Percentiles rank a stretch among this genome's conserved stretches.
Evolutionary conservation across 371 early-diverging fungal genomes (phyloP).

Genomic region (Mortierella sp.): DNA sequence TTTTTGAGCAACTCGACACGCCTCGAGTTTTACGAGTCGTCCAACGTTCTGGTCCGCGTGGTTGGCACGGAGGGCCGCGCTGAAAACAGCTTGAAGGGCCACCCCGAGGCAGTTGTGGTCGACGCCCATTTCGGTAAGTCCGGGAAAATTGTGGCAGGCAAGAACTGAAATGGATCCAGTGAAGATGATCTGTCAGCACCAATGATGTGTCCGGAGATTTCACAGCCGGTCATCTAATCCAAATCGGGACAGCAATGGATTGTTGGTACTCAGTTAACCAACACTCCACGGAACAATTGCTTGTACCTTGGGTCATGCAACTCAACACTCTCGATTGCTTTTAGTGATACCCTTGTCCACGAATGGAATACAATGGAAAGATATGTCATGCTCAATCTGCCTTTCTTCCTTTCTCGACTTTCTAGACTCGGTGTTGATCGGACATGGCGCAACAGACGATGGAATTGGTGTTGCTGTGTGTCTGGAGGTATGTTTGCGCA

Average conservation of each 20-base stretch:
- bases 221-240: conserved; percentile 21
- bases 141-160: no score
- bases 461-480: conserved; percentile 80
- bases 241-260: conserved; percentile 23
- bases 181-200: conserved; percentile 19
- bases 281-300: no score
- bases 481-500: conserved; percentile 64
- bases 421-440: conserved; percentile 78
- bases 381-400: no score
- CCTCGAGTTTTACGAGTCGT: conserved; percentile 59
- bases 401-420: background rate
- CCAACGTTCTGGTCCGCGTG: conserved; percentile 61
- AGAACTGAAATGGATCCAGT: background rate
- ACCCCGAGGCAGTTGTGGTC: conserved; percentile 56
- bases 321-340: no score
- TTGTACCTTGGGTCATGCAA: no score
- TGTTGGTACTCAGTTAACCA: no score
- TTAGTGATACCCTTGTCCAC: no score
- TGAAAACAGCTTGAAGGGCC: conserved; percentile 41
- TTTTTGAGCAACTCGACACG: conserved; percentile 53
- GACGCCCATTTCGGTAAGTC: conserved; percentile 68
- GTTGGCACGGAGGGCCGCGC: conserved; percentile 56
- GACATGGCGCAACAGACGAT: conserved; percentile 87
- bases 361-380: no score
- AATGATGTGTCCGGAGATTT: conserved; percentile 12